These are phyloP conservation scores for Ophiostoma himal-ulmi DNA, from an alignment of 2,329 filamentous ascomycete species.

Conservation along the genomic window DNA sequence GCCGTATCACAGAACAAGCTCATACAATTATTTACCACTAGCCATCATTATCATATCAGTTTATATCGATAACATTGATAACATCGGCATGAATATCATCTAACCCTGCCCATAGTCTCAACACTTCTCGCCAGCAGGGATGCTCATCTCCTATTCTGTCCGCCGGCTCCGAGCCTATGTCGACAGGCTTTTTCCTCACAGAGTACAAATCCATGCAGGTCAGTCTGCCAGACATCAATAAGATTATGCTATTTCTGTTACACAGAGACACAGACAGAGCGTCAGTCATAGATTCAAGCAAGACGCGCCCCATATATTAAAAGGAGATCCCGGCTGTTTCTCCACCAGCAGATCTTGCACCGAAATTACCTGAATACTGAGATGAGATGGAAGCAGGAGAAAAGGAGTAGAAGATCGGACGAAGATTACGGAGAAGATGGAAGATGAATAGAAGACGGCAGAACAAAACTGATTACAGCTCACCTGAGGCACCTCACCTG, in stretches of 20 bases:
- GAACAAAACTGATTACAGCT: no score
- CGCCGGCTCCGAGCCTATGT: neutral
- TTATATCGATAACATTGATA: neutral
- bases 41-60: neutral
- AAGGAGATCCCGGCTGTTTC: constrained; percentile 19
- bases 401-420: neutral
- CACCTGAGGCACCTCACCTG: no score
- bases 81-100: constrained; percentile 1
- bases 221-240: neutral
- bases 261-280: neutral
- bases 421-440: neutral
- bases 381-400: neutral
- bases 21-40: neutral
- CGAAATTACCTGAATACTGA: constrained; percentile 15
- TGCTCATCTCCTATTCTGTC: neutral
- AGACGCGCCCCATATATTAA: constrained; percentile 18
- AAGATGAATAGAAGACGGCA: neutral
- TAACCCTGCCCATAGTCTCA: neutral
- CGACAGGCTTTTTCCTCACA: neutral
- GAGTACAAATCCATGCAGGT: neutral
- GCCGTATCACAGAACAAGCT: neutral
- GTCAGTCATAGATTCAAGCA: neutral
- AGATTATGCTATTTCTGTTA: neutral
- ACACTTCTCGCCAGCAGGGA: neutral
- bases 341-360: constrained; percentile 20